These are phyloP conservation scores for Trichoderma lentiforme DNA, from an alignment of 2,329 filamentous ascomycete species.

Conservation along the genomic window DNA sequence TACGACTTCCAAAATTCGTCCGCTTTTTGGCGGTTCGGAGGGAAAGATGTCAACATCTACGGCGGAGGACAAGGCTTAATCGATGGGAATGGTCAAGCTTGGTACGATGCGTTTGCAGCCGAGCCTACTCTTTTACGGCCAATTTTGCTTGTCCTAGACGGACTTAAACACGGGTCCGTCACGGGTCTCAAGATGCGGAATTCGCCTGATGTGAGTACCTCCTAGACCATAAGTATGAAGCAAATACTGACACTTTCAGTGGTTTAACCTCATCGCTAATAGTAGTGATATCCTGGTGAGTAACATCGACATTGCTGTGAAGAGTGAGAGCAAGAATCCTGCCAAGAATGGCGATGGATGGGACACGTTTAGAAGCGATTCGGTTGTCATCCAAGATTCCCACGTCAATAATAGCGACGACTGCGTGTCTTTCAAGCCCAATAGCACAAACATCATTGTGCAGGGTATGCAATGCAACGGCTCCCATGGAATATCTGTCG, in stretches of 20 bases:
- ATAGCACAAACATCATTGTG: conserved; percentile 5
- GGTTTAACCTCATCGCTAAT: conserved; percentile 7
- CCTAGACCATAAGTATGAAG: too few species aligned
- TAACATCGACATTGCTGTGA: not conserved
- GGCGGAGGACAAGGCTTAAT: not conserved
- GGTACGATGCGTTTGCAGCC: conserved; percentile 1
- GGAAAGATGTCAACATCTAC: conserved; percentile 2
- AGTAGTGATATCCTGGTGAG: not conserved
- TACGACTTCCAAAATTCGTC: conserved; percentile 4
- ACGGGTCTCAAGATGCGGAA: not conserved
- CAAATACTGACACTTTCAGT: not conserved
- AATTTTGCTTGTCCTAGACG: not conserved
- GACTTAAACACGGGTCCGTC: not conserved
- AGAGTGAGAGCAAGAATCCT: not conserved
- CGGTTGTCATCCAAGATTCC: not conserved
- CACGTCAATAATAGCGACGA: conserved; percentile 1
- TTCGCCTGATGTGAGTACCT: not conserved
- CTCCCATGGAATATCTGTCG: conserved; percentile 1
- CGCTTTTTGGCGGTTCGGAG: conserved; percentile 4
- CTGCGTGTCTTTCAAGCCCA: conserved; percentile 5
- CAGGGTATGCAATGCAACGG: conserved; percentile 1
- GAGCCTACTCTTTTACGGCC: not conserved
- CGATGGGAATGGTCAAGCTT: conserved; percentile 1
- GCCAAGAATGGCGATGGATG: conserved; percentile 6
- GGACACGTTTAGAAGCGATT: not conserved